A percentile compares a stretch with the other conserved stretches of the same genome.
Conservation (phyloP, 179 eudicot species). For the Dionaea muscipula region DNA sequence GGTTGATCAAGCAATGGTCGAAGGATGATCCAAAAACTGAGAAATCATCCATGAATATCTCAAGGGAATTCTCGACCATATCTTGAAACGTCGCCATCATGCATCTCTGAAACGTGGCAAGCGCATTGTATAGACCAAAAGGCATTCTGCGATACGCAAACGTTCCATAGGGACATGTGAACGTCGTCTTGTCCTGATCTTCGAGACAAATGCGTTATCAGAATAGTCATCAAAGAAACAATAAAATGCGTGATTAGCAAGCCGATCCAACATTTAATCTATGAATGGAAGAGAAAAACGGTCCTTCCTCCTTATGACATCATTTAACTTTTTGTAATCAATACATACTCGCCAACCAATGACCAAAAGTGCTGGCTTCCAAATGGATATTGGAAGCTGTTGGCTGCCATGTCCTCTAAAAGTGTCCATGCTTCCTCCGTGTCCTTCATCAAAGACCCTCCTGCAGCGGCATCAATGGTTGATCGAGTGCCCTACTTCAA, state of each 20-base stretch:
- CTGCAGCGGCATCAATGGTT: no score
- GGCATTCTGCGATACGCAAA: background rate
- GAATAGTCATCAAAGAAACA: background rate
- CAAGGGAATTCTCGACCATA: background rate
- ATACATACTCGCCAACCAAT: no score
- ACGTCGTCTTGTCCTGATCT: background rate
- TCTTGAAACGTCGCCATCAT: background rate
- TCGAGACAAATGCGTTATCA: background rate
- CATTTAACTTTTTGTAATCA: background rate
- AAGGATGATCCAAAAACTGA: background rate
- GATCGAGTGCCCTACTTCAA: no score
- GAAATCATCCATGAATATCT: background rate
- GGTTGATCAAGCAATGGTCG: background rate
- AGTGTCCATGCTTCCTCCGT: no score
- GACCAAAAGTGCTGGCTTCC: no score
- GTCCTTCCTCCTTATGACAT: background rate
- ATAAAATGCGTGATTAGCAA: background rate
- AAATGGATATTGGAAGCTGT: no score
- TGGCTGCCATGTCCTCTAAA: no score
- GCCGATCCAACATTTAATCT: background rate
- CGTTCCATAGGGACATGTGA: background rate
- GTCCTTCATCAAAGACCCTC: no score
- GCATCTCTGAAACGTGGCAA: background rate
- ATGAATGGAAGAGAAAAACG: background rate
- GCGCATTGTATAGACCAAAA: no score